These are phyloP conservation scores for Hibiscus mutabilis DNA, from an alignment of 345 rosid species.

Conservation along the genomic window DNA sequence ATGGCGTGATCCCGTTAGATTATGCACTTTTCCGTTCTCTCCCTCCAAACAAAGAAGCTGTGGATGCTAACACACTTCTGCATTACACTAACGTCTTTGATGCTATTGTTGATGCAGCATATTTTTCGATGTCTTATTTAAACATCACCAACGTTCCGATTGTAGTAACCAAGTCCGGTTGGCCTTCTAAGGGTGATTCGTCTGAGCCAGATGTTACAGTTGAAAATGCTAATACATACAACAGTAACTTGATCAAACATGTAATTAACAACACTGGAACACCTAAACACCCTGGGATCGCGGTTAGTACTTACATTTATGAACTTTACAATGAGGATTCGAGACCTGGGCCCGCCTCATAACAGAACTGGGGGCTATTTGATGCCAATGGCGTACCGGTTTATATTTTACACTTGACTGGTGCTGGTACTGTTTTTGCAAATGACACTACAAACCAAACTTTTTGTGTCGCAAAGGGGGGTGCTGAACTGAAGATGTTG, in stretches of 20 bases:
- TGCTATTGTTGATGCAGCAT: conserved; percentile 89
- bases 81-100: conserved; percentile 95
- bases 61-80: conserved; percentile 86
- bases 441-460: conserved; percentile 98
- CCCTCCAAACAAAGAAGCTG: conserved; percentile 89
- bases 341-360: conserved; percentile 64
- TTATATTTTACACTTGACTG: conserved; percentile 68
- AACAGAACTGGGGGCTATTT: conserved; percentile 96
- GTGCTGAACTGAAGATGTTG: conserved; percentile 77
- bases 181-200: conserved; percentile 94
- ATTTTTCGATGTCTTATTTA: conserved; percentile 76
- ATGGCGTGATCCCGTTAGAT: conserved; percentile 70
- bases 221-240: conserved; percentile 88
- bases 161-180: conserved; percentile 80
- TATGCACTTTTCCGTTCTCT: conserved; percentile 92
- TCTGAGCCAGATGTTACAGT: conserved; percentile 65
- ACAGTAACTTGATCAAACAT: conserved; percentile 86
- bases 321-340: conserved; percentile 93
- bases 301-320: conserved; percentile 73
- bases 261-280: conserved; percentile 87
- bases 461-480: conserved; percentile 68
- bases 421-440: conserved; percentile 73
- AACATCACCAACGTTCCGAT: conserved; percentile 79
- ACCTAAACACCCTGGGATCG: conserved; percentile 76
- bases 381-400: conserved; percentile 57